Base-by-base conservation (phyloP, 441 rosid species). In the Gossypium davidsonii region DNA sequence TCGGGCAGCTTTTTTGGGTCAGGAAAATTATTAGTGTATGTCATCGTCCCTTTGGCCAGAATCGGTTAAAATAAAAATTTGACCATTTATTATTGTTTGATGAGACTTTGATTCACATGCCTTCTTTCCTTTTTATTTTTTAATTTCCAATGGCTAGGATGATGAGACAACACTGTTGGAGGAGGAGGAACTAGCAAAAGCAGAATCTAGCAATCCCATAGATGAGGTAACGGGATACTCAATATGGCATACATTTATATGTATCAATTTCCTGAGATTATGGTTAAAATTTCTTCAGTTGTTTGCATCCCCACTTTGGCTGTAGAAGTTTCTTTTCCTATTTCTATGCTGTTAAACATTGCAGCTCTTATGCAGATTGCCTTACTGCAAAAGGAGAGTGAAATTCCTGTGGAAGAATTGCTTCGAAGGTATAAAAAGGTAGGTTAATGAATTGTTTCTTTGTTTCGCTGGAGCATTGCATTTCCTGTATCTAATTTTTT, bases 341-440 rank as follows among this genome's bases (percentile, higher is more conserved):
- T 58, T 26, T 76, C 74, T 60, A 48, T 79, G 78, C 61, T 70
- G 21, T 67, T 77, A 42, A 69, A 71, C 34, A 14, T 66, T 51
- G 59, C 48, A 52, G 42, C 59, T 83, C 23, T 69, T 80, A 79
- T 73, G 67, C 89, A 96, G 99, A 87, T 96, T 79, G 80, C 87
- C 6, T 76, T 96, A 76, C 87, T 96, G 83, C 92, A 92, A 76
- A 91, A 84, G 83, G 98, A 96, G 86, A 91, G 93, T 79, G 98
- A 94, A 81, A 86, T 90, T 56, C 89, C 98, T 9, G 70, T 96
- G 76, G 94, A 90, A 84, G 94, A 86, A 79, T 82, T 96, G 88
- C 94, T 93, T 83, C 90, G 94, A 82, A 90, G 94, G 97, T 96
- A 93, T 87, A 93, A 81, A 83, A 85, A 93, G 98, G 99, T 96